A percentile compares a stretch with the other conserved stretches of the same genome.
phyloP scores from a whole-genome alignment of 495 filamentous ascomycete species.

The Lasiosphaeris hirsuta region DNA sequence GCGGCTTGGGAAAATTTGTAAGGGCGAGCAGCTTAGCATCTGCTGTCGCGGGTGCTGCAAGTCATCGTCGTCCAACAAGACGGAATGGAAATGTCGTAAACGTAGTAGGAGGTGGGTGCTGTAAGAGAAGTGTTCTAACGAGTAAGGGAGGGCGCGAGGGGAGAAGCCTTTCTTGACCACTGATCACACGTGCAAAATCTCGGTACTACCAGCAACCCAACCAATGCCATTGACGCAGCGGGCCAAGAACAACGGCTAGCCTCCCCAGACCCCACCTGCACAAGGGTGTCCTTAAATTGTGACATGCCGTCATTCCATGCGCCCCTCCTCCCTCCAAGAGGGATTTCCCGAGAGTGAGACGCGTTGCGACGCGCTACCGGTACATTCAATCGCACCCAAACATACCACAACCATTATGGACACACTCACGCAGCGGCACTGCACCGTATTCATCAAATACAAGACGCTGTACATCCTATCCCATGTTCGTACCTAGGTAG shows the following conservation, averaged over 20 bases:
- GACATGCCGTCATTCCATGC: constrained; percentile 21
- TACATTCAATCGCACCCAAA: not conserved
- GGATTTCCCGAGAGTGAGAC: constrained; percentile 3
- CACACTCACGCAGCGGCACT: no score
- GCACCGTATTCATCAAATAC: no score
- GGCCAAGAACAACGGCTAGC: not conserved
- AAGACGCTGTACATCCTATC: no score
- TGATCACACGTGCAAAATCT: constrained; percentile 8
- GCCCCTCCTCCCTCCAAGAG: not conserved
- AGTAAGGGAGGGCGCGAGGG: not conserved
- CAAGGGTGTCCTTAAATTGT: constrained; percentile 12
- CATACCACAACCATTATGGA: no score
- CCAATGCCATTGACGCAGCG: not conserved
- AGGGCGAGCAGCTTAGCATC: no score
- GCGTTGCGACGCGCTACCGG: constrained; percentile 1
- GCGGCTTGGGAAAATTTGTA: no score
- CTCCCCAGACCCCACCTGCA: constrained; percentile 12
- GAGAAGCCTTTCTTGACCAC: not conserved
- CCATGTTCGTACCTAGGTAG: no score
- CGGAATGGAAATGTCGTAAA: no score
- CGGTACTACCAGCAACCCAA: not conserved
- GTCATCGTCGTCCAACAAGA: no score
- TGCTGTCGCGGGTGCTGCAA: no score
- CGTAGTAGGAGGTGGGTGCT: no score
- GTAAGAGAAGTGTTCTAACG: no score